Evolutionary conservation across 768 basidiomycete species (phyloP), one percentile per base, ranked within the genome.

Genomic region (Xerocomellus amylosporus): DNA sequence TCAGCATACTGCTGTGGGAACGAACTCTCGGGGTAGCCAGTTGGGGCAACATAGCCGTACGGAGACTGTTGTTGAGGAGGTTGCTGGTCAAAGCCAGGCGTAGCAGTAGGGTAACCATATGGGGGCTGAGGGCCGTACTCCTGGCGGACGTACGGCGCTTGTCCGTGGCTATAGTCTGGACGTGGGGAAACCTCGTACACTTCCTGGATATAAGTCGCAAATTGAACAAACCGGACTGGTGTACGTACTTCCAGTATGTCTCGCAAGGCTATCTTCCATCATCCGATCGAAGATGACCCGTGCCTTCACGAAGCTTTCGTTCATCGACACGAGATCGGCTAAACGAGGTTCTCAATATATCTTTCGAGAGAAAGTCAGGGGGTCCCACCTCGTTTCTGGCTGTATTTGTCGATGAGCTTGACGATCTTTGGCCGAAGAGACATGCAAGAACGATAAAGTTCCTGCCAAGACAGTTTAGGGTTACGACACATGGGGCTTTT

Each of bases 281-380:
- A 97, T 90, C 31, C 86, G 76, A 66, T 97, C 94, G 63, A 95
- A 98, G 51, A 95, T 91, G 15, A 85, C 83, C 44, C 91, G 80
- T 5, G 94, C 95, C 40, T 87, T 84, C 28, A 94, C 81, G 64
- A 98, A 97, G 17, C 86, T 93, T 71, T 95, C 92, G 69, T 94
- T 94, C 90, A 98, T 95, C 2, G 88, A 85, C 7, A 94, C 87
- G 31, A 98, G 77, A 70, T 98, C 96, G 53, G 94, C 95, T 96
- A 61, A 14, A 51, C 14, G 20, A 46, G 17, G 19, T 13, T 49
- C 9, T 41, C 51, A 51, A 39, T 17, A 37, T 8, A 42, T 45
- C 20, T 40, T 39, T 49, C 26, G 24, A 31, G 26, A 4, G 45
- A 51, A 36, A 1, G 46, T 58, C 42, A 49, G 49, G 17, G 19